Evolutionary conservation across 1,284 basidiomycete species (phyloP).

Genomic region (Leccinum angustisporum): DNA sequence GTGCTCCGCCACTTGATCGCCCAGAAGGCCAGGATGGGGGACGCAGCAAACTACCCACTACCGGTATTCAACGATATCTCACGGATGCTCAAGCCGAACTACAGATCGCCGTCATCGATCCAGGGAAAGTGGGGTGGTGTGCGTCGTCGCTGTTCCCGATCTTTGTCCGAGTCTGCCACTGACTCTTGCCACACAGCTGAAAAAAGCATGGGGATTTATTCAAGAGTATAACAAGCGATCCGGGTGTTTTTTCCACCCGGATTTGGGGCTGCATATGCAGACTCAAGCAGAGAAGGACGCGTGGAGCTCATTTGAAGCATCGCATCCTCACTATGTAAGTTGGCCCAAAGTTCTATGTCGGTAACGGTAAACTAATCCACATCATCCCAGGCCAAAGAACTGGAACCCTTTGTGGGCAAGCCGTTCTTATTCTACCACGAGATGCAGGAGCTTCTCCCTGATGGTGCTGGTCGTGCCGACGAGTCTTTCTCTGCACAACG

Average conservation of each 20-base stretch:
- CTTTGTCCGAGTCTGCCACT: neutral
- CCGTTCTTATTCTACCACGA: neutral
- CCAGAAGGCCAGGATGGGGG: neutral
- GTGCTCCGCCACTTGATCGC: neutral
- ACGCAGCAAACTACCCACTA: neutral
- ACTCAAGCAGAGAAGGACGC: neutral
- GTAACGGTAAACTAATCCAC: neutral
- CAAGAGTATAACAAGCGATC: neutral
- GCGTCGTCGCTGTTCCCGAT: neutral
- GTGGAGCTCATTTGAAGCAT: neutral
- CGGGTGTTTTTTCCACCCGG: neutral
- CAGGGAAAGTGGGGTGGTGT: neutral
- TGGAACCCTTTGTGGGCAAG: neutral
- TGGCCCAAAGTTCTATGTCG: neutral
- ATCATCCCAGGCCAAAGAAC: neutral
- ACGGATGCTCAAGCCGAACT: neutral
- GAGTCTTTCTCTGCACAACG: neutral
- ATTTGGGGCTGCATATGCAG: neutral
- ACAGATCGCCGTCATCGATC: neutral
- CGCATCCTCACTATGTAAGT: neutral
- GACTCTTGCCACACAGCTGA: neutral
- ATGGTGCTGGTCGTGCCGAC: neutral
- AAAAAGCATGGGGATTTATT: neutral
- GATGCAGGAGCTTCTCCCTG: neutral
- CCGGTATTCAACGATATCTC: neutral